Conservation (phyloP, 192 early-diverging fungal species). For the Coemansia sp. region DNA sequence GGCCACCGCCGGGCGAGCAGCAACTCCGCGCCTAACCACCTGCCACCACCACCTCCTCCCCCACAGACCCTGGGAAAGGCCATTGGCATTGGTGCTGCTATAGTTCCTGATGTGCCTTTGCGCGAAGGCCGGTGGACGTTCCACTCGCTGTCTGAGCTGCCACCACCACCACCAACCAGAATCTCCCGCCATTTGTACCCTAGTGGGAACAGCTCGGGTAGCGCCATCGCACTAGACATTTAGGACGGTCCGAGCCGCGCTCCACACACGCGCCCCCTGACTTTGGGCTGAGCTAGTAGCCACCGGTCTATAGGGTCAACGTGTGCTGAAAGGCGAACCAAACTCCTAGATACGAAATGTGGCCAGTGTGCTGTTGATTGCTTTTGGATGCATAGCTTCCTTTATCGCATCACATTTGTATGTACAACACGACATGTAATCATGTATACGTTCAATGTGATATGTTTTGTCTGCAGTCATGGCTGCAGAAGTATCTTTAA, state of each 20-base stretch:
- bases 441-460: not conserved
- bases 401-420: not conserved
- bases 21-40: constrained; percentile 27
- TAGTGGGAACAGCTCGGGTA: constrained; percentile 43
- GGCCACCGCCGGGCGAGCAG: constrained; percentile 31
- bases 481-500: too few relatives aligned
- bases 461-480: too few relatives aligned
- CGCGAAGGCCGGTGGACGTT: constrained; percentile 55
- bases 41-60: constrained; percentile 33
- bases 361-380: not conserved
- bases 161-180: constrained; percentile 25
- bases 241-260: not conserved
- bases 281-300: not conserved
- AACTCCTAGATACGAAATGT: not conserved
- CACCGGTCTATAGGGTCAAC: not conserved
- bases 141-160: constrained; percentile 34
- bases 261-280: not conserved
- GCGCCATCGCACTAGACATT: constrained; percentile 29
- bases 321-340: not conserved
- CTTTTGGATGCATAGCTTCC: not conserved
- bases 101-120: constrained; percentile 23
- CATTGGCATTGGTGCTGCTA: not conserved
- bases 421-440: not conserved
- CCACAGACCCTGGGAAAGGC: constrained; percentile 1
- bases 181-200: constrained; percentile 39